A percentile compares a stretch with the other conserved stretches of the same genome.
Evolutionary conservation across 1,139 yeast species (phyloP).

Genomic region (Saccharomyces pastorianus): DNA sequence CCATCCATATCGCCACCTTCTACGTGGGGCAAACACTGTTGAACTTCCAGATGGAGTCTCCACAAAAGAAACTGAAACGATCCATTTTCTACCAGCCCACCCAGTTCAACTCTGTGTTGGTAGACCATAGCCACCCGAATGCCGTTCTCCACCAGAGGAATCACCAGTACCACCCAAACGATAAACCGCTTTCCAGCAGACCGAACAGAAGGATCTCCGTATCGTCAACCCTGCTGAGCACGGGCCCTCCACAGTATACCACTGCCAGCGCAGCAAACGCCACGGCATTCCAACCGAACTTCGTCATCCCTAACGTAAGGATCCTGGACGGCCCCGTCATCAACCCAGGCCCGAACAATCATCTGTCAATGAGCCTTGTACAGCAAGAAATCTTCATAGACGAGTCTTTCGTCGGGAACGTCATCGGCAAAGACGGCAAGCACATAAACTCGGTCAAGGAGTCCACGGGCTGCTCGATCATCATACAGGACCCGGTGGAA

Average conservation of each 20-base stretch:
- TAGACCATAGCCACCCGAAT: conserved; percentile 9
- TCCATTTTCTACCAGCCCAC: conserved; percentile 62
- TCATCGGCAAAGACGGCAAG: conserved; percentile 82
- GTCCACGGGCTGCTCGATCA: conserved; percentile 67
- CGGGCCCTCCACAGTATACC: conserved; percentile 14
- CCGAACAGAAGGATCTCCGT: conserved; percentile 11
- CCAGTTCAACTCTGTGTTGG: conserved; percentile 23
- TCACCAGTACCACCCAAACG: conserved; percentile 22
- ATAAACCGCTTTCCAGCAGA: conserved; percentile 15
- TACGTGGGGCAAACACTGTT: conserved; percentile 61
- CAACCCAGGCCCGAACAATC: conserved; percentile 7
- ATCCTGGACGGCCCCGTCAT: conserved; percentile 19
- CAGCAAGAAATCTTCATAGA: conserved; percentile 68
- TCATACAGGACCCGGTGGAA: conserved; percentile 50
- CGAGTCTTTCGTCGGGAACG: conserved; percentile 70
- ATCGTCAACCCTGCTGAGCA: conserved; percentile 6
- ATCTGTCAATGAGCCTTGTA: conserved; percentile 19
- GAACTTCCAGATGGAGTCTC: conserved; percentile 44
- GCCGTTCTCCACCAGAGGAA: conserved; percentile 18
- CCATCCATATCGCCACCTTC: conserved; percentile 76
- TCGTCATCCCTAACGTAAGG: conserved; percentile 25
- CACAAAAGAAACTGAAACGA: conserved; percentile 39
- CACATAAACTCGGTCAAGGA: conserved; percentile 74
- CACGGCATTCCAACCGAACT: conserved; percentile 22
- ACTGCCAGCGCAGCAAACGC: conserved; percentile 25